Base-by-base conservation (phyloP, 2,329 filamentous ascomycete species). In the Aspergillus clavatus region DNA sequence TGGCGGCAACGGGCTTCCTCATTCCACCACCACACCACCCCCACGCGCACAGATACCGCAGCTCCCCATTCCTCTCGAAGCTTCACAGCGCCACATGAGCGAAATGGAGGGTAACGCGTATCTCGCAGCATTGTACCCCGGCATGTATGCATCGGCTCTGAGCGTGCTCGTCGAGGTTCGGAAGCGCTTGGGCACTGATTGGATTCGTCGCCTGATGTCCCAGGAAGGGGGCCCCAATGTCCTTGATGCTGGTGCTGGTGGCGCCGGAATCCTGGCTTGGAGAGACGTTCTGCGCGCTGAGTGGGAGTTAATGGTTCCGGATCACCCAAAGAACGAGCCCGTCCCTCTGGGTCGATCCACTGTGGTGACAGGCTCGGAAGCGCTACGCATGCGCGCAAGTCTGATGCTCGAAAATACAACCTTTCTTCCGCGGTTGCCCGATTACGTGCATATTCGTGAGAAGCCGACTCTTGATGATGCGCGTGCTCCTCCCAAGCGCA, bases 341-440 rank as follows among this genome's bases (percentile, higher is more conserved):
- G 63, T 73, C 4, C 63, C 67, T 19, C 58, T 73, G 3, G 87
- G 88, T 1, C 89, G 85, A 63, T 85, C 86, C 43, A 90, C 88
- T 0, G 89, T 95, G 1, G 71, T 97, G 3, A 82, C 87, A 2
- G 89, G 83, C 0, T 86, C 88, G 0, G 81, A 89, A 50, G 72
- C 81, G 2, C 73, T 98, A 22, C 82, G 89, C 14, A 76, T 86
- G 45, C 84, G 89, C 24, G 76, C 89, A 19, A 88, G 89, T 53
- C 75, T 74, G 14, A 79, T 97, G 51, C 72, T 98, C 10, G 79
- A 94, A 28, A 85, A 96, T 63, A 97, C 93, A 0, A 94, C 87
- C 0, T 96, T 98, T 61, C 76, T 98, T 6, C 90, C 91, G 6
- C 83, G 90, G 3, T 72, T 97, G n/a, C 93, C 93, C 0, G 89